Base-by-base conservation (phyloP, 441 rosid species). In the Raphanus hybrid region DNA sequence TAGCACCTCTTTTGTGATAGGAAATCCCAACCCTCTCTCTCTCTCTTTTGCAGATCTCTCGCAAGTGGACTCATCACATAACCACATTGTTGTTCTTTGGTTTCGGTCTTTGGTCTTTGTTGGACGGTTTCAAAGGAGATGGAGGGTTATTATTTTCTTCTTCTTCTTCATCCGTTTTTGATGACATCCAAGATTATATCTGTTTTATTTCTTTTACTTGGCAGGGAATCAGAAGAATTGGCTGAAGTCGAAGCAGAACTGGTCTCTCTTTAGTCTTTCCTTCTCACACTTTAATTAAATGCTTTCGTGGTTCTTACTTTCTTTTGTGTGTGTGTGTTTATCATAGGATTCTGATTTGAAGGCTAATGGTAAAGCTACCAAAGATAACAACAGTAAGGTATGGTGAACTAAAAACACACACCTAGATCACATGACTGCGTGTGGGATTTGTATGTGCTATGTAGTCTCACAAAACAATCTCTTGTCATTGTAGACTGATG, bases 231-330 rank as follows among this genome's bases (percentile, higher is more conserved):
- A 65, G 98, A 90, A 81, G 99, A 91, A 78, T 85, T 92, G 77
- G 94, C 94, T 57, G 97, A 91, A 88, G 97, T 92, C 75, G 99
- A 94, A 89, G 93, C 93, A 75, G 81, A 90, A 84, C 76, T 94
- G 96, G 99, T 94, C 48, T 45, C 48, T 45, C 87, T 82, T 67
- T 76, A 0, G 1, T 23, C 20, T 18, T 48, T 63, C 41, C 20
- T 11, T 45, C 66, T 52, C 34, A 58, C 16, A 48, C 74, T 50
- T 77, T 52, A 26, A 20, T 6, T 27, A 52, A 63, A 34, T 8
- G 52, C 34, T 34, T 52, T 80, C 67, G 77, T 55, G 61, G 84
- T 73, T 55, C 0, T 71, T 59, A 58, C 69, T 65, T 54, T 32
- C 52, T 74, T 10, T 1, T n/a, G n/a, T n/a, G n/a, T n/a, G n/a